Base-by-base conservation (phyloP, 345 rosid genomes). In the Abelmoschus esculentus region DNA sequence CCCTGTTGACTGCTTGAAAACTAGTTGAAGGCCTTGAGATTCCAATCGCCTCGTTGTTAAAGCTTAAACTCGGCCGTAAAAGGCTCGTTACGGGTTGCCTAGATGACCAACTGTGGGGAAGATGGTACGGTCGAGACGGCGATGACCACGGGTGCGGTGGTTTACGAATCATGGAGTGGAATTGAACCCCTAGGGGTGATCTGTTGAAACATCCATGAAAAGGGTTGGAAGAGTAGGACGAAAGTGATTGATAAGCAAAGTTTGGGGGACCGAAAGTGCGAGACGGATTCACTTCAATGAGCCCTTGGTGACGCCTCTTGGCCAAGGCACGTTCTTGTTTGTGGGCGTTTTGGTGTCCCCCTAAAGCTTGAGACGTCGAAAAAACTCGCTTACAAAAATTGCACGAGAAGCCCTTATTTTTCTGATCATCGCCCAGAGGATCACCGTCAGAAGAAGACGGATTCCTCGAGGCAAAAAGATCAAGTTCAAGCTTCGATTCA, bases 341-440 rank as follows among this genome's bases (percentile, higher is more conserved):
- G 68, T 90, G 93, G 2, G 90, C 93, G 52, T 90, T 90, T 70
- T 90, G 96, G 72, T 90, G 91, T 12, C 93, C 93, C 4, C 93
- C 93, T 0, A 90, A 72, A 6, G 93, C 91, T 67, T 88, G 93
- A 0, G 90, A 90, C 0, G 90, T 83, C 0, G 88, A 81, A 75
- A 88, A 86, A 53, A 83, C 83, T 55, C 87, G 82, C 68, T 83
- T 79, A 75, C 92, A 89, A 42, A 69, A 87, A 71, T 74, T 80
- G 83, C 90, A 89, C 2, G 86, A 64, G 71, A 83, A 89, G 70
- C 76, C 80, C 79, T 75, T 83, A 7, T 9, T 26, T 44, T 4
- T 55, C 18, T 13, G 17, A 9, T 49, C 18, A 49, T n/a, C 11
- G 1, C 28, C 11, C n/a, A 12, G 38, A 34, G 0, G 11, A 53